phyloP scores from a whole-genome alignment of 495 filamentous ascomycete species.

The Penicillium antarcticum region DNA sequence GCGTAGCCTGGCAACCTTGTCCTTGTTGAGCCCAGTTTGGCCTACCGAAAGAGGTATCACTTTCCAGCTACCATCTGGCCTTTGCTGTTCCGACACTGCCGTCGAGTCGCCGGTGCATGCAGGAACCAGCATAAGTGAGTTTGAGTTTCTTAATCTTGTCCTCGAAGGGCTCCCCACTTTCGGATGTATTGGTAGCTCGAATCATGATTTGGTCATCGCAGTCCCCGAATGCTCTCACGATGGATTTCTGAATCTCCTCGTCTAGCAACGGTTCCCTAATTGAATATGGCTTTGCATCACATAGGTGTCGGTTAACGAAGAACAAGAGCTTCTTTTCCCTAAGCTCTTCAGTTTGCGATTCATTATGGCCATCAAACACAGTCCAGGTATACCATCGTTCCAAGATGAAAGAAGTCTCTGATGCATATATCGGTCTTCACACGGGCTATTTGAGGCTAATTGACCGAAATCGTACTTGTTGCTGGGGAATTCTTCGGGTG shows the following conservation, averaged over 20 bases:
- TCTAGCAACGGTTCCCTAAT: constrained; percentile 4
- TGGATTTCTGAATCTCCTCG: constrained; percentile 34
- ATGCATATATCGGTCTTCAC: constrained; percentile 48
- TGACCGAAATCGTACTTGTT: constrained; percentile 44
- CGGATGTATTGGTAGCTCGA: constrained; percentile 26
- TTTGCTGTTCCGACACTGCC: constrained; percentile 55
- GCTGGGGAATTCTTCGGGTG: constrained; percentile 21
- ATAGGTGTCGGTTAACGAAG: constrained; percentile 34
- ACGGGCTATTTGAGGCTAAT: constrained; percentile 42
- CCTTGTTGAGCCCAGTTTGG: constrained; percentile 53
- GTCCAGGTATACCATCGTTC: constrained; percentile 32
- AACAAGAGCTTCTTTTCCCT: constrained; percentile 39
- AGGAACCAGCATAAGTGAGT: constrained; percentile 54
- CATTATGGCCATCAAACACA: constrained; percentile 52
- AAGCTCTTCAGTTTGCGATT: constrained; percentile 40
- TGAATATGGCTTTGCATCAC: constrained; percentile 16
- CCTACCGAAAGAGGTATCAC: constrained; percentile 52
- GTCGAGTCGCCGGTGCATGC: constrained; percentile 59
- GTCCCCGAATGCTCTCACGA: constrained; percentile 44
- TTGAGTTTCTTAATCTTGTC: constrained; percentile 32
- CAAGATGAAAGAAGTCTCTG: constrained; percentile 39
- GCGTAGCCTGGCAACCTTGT: too few relatives aligned
- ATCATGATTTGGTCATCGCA: constrained; percentile 51
- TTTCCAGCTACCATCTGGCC: constrained; percentile 43
- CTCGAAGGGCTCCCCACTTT: constrained; percentile 18